A percentile compares a stretch with the other conserved stretches of the same genome.
Conservation (phyloP, 1,284 basidiomycete species). For the Leucoagaricus sp. region DNA sequence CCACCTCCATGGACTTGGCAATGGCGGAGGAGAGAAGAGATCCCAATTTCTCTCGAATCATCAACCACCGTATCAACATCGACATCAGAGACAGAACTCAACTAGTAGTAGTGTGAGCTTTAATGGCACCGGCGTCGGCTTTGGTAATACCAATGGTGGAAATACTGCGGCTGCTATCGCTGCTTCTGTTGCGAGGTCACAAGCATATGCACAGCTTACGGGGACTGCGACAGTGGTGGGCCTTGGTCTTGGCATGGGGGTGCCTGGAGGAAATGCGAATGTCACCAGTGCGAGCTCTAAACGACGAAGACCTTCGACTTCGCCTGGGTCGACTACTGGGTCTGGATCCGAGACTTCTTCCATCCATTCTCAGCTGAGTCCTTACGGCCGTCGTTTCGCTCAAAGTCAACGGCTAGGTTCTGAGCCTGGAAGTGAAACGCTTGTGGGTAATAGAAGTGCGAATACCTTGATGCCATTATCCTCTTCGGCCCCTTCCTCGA, state of each 20-base stretch:
- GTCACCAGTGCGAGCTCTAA: background rate
- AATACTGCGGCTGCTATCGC: conserved; percentile 7
- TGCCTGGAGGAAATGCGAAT: background rate
- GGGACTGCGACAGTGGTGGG: background rate
- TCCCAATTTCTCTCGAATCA: background rate
- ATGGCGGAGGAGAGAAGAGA: background rate
- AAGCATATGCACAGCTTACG: conserved; percentile 15
- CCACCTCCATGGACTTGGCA: conserved; percentile 9
- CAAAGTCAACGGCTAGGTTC: background rate
- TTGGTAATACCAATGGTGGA: background rate
- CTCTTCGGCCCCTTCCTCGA: background rate
- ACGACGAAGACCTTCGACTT: conserved; percentile 14
- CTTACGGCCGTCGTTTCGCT: background rate
- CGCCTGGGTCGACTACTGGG: conserved; percentile 1
- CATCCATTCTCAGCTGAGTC: background rate
- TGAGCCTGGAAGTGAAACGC: background rate
- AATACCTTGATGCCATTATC: background rate
- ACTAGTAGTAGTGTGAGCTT: conserved; percentile 8
- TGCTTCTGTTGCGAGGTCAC: conserved; percentile 10
- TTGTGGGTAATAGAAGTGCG: conserved; percentile 1
- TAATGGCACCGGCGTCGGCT: background rate
- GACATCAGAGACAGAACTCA: conserved; percentile 10
- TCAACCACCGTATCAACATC: conserved; percentile 1
- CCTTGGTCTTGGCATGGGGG: background rate
- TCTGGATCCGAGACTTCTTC: conserved; percentile 7